Percentiles rank a stretch among this genome's conserved stretches.
phyloP scores from a whole-genome alignment of 768 basidiomycete species.

The Podaxis sp. region DNA sequence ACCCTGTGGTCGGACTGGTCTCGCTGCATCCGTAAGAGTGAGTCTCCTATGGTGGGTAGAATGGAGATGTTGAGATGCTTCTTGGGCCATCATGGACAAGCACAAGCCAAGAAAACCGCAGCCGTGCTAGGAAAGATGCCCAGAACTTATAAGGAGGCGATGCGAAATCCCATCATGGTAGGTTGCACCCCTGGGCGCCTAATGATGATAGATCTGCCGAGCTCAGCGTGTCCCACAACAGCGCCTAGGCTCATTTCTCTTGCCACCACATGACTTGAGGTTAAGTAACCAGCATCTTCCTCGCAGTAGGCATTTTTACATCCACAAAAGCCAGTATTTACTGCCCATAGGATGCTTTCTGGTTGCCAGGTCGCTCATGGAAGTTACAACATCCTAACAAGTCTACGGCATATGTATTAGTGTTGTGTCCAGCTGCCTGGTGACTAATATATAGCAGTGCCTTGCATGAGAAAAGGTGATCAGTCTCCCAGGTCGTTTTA shows the following conservation, averaged over 20 bases:
- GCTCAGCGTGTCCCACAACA: not conserved
- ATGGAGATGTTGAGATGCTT: not conserved
- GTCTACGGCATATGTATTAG: no score
- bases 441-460: no score
- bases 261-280: not conserved
- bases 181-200: not conserved
- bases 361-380: no score
- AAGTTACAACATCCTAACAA: no score
- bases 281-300: not conserved
- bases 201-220: not conserved
- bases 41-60: not conserved
- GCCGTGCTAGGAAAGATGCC: not conserved
- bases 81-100: slow-evolving; percentile 2
- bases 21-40: not conserved
- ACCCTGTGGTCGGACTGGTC: not conserved
- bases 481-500: no score
- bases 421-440: no score
- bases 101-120: not conserved
- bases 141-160: not conserved
- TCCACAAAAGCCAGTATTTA: no score
- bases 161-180: slow-evolving; percentile 3
- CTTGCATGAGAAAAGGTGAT: no score
- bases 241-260: not conserved
- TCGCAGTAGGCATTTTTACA: no score
- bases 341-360: no score